Conservation (phyloP, 345 rosid genomes). For the Salix arbutifolia region DNA sequence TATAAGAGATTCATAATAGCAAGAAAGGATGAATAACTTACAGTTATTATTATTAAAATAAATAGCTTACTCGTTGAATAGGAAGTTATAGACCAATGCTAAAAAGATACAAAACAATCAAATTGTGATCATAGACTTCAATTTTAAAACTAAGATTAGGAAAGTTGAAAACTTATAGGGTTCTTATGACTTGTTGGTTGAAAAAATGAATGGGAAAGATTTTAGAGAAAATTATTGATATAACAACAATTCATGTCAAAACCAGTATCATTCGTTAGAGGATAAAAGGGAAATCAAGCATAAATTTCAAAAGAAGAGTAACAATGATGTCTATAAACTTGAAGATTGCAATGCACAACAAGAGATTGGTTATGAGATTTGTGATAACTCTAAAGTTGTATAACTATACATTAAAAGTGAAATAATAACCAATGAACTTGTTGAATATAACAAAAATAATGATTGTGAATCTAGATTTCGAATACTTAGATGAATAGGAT, state of each 20-base stretch:
- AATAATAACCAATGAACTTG: background rate
- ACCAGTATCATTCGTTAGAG: slow-evolving; percentile 23
- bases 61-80: too few relatives aligned
- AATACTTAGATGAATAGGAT: slow-evolving; percentile 19
- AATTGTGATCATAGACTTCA: too few relatives aligned
- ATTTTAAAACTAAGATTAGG: too few relatives aligned
- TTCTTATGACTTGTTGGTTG: too few relatives aligned
- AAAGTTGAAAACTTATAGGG: too few relatives aligned
- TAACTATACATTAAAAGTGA: background rate
- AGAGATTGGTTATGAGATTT: background rate
- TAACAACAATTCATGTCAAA: slow-evolving; percentile 20
- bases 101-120: too few relatives aligned
- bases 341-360: background rate
- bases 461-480: background rate
- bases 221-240: slow-evolving; percentile 15
- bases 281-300: slow-evolving; percentile 24
- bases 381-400: background rate
- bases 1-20: too few relatives aligned
- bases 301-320: slow-evolving; percentile 12
- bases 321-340: background rate
- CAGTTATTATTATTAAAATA: too few relatives aligned
- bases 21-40: too few relatives aligned
- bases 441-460: background rate
- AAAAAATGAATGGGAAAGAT: background rate
- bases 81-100: too few relatives aligned